phyloP scores from a whole-genome alignment of 2,329 filamentous ascomycete genomes.

The Amphichorda felina region DNA sequence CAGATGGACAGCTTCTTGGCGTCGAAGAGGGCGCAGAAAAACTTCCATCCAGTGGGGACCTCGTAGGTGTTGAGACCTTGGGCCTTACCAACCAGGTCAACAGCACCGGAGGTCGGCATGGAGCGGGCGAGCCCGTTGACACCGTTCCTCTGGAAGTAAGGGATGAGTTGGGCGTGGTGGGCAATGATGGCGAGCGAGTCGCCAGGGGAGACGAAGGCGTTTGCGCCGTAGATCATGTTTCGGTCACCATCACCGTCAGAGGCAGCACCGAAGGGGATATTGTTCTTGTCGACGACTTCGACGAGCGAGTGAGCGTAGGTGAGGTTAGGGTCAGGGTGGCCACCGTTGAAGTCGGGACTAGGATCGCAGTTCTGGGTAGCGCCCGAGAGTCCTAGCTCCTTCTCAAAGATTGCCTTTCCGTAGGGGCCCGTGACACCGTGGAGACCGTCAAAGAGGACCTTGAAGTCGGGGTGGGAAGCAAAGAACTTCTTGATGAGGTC shows the following conservation, averaged over 20 bases:
- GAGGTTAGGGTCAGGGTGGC: constrained; percentile 95
- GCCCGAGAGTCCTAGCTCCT: constrained; percentile 73
- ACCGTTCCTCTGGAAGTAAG: constrained; percentile 96
- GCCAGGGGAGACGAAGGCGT: constrained; percentile 90
- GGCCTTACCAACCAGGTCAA: constrained; percentile 91
- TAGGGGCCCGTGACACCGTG: constrained; percentile 94
- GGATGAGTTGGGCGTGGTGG: constrained; percentile 90
- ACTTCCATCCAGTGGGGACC: constrained; percentile 98
- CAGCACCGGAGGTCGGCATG: constrained; percentile 94
- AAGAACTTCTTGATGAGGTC: constrained; percentile 92
- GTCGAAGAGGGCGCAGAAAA: constrained; percentile 95
- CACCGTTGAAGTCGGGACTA: constrained; percentile 89
- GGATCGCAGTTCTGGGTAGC: constrained; percentile 85
- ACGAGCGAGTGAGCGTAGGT: constrained; percentile 94
- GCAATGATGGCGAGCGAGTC: constrained; percentile 97
- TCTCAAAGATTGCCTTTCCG: constrained; percentile 86
- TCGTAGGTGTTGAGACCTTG: constrained; percentile 89
- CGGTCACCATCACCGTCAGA: constrained; percentile 96
- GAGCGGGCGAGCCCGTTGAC: constrained; percentile 91
- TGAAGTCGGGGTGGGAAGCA: constrained; percentile 77
- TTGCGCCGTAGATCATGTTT: constrained; percentile 99
- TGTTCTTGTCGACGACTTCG: constrained; percentile 80
- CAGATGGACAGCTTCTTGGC: constrained; percentile 95
- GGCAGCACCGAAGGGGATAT: constrained; percentile 90
- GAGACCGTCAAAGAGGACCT: constrained; percentile 90